Conservation (phyloP, 768 basidiomycete genomes). For the Lyophyllum semitale region DNA sequence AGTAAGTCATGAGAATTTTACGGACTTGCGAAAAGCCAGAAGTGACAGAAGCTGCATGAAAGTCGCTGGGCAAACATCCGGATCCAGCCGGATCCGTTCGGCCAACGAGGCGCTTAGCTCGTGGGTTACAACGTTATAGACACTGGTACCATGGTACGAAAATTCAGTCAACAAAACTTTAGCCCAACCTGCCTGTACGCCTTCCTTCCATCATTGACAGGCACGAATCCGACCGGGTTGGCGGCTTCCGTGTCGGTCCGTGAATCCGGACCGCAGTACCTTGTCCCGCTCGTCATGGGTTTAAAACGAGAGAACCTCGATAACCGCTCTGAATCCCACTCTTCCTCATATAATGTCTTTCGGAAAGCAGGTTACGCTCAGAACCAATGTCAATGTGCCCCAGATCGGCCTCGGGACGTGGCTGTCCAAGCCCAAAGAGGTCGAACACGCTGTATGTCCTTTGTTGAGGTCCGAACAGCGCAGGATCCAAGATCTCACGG, state of each 20-base stretch:
- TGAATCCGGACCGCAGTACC: constrained; percentile 14
- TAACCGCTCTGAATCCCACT: not conserved
- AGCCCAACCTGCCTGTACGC: not conserved
- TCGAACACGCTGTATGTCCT: constrained; percentile 64
- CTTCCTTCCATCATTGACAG: not conserved
- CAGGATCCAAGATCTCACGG: constrained; percentile 3
- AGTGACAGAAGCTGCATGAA: too few relatives aligned
- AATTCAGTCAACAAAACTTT: too few relatives aligned
- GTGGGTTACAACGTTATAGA: not conserved
- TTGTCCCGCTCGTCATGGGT: not conserved
- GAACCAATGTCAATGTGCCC: constrained; percentile 56
- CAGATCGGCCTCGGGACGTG: constrained; percentile 86
- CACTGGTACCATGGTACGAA: too few relatives aligned
- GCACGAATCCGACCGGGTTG: not conserved
- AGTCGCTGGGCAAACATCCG: not conserved
- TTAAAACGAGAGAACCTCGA: not conserved
- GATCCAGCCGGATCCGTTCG: not conserved
- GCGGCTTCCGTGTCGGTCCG: constrained; percentile 13
- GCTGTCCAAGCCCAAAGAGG: constrained; percentile 75
- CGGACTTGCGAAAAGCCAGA: too few relatives aligned
- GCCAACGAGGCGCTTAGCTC: not conserved
- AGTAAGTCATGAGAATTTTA: too few relatives aligned
- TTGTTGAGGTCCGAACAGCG: not conserved
- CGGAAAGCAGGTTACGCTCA: constrained; percentile 41
- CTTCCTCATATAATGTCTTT: constrained; percentile 12